These are phyloP conservation scores for Hylodesmum podocarpum DNA, from an alignment of 306 rosid genomes.

Conservation along the genomic window DNA sequence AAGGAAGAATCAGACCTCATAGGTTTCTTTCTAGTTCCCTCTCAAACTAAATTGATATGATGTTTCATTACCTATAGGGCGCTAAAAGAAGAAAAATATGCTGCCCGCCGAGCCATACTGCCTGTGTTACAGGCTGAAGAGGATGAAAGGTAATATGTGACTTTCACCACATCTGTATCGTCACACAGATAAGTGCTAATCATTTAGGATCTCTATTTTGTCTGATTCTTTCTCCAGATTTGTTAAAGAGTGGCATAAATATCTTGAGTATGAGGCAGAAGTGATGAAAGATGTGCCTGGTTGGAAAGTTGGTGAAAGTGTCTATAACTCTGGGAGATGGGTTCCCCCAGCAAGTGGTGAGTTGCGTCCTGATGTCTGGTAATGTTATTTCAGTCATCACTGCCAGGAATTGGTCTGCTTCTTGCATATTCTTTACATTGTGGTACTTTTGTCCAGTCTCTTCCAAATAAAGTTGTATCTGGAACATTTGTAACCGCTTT, in stretches of 20 bases:
- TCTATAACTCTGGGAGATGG: conserved; percentile 95
- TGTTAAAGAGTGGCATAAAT: conserved; percentile 93
- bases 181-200: not conserved
- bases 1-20: not conserved
- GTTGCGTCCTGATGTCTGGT: conserved; percentile 97
- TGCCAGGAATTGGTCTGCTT: conserved; percentile 17
- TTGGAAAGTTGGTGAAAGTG: conserved; percentile 97
- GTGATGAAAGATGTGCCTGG: conserved; percentile 99
- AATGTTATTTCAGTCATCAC: conserved; percentile 41
- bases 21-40: not conserved
- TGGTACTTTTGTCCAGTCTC: conserved; percentile 32
- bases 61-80: conserved; percentile 52
- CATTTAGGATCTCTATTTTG: not conserved
- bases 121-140: conserved; percentile 98
- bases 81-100: conserved; percentile 87
- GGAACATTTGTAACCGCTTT: conserved; percentile 28
- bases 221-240: conserved; percentile 54
- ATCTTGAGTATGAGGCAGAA: conserved; percentile 94
- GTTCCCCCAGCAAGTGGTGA: conserved; percentile 92
- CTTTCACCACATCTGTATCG: not conserved
- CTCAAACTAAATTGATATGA: conserved; percentile 8
- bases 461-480: conserved; percentile 59
- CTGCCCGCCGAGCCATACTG: conserved; percentile 87
- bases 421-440: conserved; percentile 28
- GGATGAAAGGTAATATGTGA: conserved; percentile 74